These are phyloP conservation scores for Puccinia triticina DNA, from an alignment of 1,284 basidiomycete species.

Conservation along the genomic window DNA sequence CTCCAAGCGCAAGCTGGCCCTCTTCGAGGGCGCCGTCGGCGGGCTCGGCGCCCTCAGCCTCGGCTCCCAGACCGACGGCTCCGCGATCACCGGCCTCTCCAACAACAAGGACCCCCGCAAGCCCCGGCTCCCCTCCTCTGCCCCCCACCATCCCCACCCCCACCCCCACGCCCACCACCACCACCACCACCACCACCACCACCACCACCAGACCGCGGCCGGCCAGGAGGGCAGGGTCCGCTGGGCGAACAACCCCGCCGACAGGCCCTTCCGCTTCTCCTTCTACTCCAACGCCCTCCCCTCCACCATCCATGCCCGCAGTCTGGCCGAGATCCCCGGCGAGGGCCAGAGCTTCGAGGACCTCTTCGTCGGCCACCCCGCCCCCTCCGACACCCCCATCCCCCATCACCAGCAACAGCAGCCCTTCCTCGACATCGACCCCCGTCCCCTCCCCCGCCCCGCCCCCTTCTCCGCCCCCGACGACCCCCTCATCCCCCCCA, in stretches of 20 bases:
- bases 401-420: slow-evolving; percentile 47
- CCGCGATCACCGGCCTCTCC: slow-evolving; percentile 28
- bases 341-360: slow-evolving; percentile 93
- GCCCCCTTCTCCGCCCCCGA: not conserved
- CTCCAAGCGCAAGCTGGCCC: slow-evolving; percentile 15
- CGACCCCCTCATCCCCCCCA: not conserved
- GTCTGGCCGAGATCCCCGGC: slow-evolving; percentile 86
- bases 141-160: slow-evolving; percentile 6
- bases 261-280: slow-evolving; percentile 93
- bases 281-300: slow-evolving; percentile 95
- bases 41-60: slow-evolving; percentile 7
- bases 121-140: slow-evolving; percentile 29
- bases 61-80: not conserved
- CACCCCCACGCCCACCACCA: slow-evolving; percentile 52
- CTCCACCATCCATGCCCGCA: slow-evolving; percentile 91
- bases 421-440: not conserved
- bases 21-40: slow-evolving; percentile 32
- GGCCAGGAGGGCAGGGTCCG: slow-evolving; percentile 67
- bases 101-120: slow-evolving; percentile 49
- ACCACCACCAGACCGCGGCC: slow-evolving; percentile 57
- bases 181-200: slow-evolving; percentile 53
- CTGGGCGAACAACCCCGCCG: slow-evolving; percentile 59
- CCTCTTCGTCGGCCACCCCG: slow-evolving; percentile 70
- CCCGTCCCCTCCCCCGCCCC: not conserved
- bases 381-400: not conserved